Evolutionary conservation across 1,284 basidiomycete species (phyloP), one percentile per base, ranked within the genome.

Genomic region (Ustilago trichophora): DNA sequence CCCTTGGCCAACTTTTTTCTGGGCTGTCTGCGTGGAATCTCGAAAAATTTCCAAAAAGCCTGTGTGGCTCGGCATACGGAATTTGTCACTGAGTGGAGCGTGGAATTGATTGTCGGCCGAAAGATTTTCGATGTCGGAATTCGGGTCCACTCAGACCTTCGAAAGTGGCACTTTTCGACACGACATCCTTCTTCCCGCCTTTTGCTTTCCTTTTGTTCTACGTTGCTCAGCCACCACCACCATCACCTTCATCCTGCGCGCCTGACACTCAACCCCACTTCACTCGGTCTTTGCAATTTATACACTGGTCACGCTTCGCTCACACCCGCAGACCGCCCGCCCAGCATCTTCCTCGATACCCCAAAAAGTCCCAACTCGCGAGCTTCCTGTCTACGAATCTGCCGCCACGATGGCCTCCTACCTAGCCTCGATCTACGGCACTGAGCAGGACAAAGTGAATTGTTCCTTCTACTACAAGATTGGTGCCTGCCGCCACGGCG

Each of bases 391-490:
- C 15, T 10, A 4, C 11, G 11, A 10, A 13, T 22, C 29, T 34
- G 7, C 24, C n/a, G 4, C 47, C 57, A 57, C 18, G 13, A 66
- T 70, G 66, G 60, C 72, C 3, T 64, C 72, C 18, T 71, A 68
- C 35, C 49, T 73, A 19, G 76, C 76, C 26, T 70, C 65, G 38
- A 78, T 78, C 54, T 78, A 78, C 50, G 76, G 78, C 33, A 79
- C 76, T 65, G 92, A 93, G 82, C 91, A 93, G 83, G 91, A 93
- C 82, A 90, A 92, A 75, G 92, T 93, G 57, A 94, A 94, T 78
- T 94, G 92, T 80, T 93, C 92, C 3, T 94, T 94, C 83, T 94
- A 94, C 83, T 93, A 93, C 85, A 94, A 94, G 89, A 96, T 96
- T 84, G 93, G 93, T 54, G 93, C 93, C 51, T 96, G 93, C 83